Base-by-base conservation (phyloP, 2,329 filamentous ascomycete species). In the Aspergillus sp. region DNA sequence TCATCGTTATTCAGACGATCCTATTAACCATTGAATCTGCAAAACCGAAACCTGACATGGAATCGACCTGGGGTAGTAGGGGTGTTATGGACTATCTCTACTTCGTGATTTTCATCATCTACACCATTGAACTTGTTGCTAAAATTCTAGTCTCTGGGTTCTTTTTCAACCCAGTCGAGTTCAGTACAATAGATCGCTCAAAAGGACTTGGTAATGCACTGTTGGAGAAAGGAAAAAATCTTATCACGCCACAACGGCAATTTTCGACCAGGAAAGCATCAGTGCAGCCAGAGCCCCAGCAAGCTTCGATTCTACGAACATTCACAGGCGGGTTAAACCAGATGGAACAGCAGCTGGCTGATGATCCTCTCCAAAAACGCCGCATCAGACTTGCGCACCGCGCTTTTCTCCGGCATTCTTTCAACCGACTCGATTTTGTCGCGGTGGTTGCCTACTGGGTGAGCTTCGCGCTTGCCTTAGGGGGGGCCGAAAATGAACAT, bases 391-490 rank as follows among this genome's bases (percentile, higher is more conserved):
- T 99, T 54, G 93, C 96, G 15, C 88, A 95, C 53, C 86, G 95
- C 61, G 96, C 95, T 1, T 98, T 97, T 73, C 78, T 99, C 55
- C 87, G 95, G 15, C 95, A 99, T 74, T 93, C 91, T 1, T 99
- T 99, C 78, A 98, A 98, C 71, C 86, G 95, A 52, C 83, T 98
- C 11, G 95, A 99, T 72, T 97, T 98, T 73, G 80, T 99, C 53
- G 96, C 95, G 2, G 89, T 99, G 7, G 81, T 95, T n/a, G 89
- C 93, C 0, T 99, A 92, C 74, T 99, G 95, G 95, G 88, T 96
- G 56, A 88, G 91, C 1, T 95, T 98, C 67, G 72, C 85, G 11
- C 80, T 99, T 50, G 85, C 86, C 32, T 75, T 93, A 17, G 83
- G 84, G 11, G 86, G 88, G 0, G 71, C 92, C 18, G 90, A 97